Percentiles rank a stretch among this genome's conserved stretches.
Evolutionary conservation across 257 asterid genomes (phyloP).

Genomic region (Solanum commersonii): DNA sequence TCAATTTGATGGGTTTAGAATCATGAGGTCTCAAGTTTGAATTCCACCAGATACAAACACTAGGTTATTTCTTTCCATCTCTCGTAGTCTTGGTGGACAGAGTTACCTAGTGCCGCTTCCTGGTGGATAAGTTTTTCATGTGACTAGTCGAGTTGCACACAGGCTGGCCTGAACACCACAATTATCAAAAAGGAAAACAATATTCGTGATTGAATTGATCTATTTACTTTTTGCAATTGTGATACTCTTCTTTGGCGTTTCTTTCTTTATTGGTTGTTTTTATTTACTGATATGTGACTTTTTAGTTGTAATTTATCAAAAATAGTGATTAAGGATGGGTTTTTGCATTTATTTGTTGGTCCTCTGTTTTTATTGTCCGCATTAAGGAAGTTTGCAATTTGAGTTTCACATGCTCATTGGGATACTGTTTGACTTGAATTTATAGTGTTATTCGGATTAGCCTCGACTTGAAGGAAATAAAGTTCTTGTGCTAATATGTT

Average conservation of each 20-base stretch:
- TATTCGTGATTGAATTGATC: not conserved
- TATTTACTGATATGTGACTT: not conserved
- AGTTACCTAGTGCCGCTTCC: not conserved
- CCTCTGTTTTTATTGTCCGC: not conserved
- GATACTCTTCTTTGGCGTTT: not conserved
- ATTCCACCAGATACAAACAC: not conserved
- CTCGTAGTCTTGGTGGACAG: not conserved
- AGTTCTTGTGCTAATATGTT: not conserved
- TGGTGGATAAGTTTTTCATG: not conserved
- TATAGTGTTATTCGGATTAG: not conserved
- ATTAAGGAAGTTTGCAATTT: not conserved
- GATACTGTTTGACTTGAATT: not conserved
- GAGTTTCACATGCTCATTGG: not conserved
- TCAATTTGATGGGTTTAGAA: not conserved
- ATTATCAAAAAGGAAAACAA: not conserved
- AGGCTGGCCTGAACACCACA: not conserved
- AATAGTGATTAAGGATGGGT: not conserved
- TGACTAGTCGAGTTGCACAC: not conserved
- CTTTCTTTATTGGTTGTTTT: not conserved
- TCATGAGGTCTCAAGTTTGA: not conserved
- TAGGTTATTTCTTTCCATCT: not conserved
- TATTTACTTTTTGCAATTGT: not conserved
- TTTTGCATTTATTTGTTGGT: not conserved
- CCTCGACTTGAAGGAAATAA: not conserved
- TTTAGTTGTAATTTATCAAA: not conserved